Base-by-base conservation (phyloP, 441 rosid genomes). In the Breynia disticha region DNA sequence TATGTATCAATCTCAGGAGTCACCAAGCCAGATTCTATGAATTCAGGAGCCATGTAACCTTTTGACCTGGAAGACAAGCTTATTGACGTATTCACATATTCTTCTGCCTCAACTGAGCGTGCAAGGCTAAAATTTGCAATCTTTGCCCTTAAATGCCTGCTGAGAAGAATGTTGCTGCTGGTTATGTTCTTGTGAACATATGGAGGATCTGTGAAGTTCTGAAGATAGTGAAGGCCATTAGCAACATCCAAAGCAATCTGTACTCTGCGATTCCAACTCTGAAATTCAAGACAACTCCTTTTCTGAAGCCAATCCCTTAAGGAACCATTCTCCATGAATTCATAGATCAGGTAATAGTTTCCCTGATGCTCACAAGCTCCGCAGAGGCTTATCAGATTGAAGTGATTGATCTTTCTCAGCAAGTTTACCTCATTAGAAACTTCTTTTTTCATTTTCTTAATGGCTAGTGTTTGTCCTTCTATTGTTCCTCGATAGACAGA, bases 221-320 rank as follows among this genome's bases (percentile, higher is more conserved):
- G 84, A 59, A 76, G 79, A 50, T 73, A 76, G 56, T 71, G 70
- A 54, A 79, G 79, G 10, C 81, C 84, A 24, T 64, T 59, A n/a
- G 77, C 77, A 21, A 79, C 68, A 55, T 79, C 84, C 52, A 73
- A 51, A 14, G 79, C 77, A 35, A 75, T 76, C 54, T 64, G 71
- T 57, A 76, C 60, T 64, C 79, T 62, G 3, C 32, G 60, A 35
- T 48, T 61, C 76, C 72, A 72, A n/a, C 60, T 68, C 24, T 21
- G 44, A 21, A 54, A 49, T 50, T 60, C 72, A 46, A 39, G 45
- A n/a, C 16, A 38, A 32, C 46, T 65, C 55, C 50, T 55, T 20
- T 54, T 18, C 16, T 19, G 48, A 18, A 73, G 72, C 83, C 78
- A 75, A 4, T 70, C 71, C 32, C 50, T 56, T 21, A 78, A 19